Evolutionary conservation across 768 basidiomycete species (phyloP), one percentile per base, ranked within the genome.

Genomic region (Tricholoma hemisulphureum): DNA sequence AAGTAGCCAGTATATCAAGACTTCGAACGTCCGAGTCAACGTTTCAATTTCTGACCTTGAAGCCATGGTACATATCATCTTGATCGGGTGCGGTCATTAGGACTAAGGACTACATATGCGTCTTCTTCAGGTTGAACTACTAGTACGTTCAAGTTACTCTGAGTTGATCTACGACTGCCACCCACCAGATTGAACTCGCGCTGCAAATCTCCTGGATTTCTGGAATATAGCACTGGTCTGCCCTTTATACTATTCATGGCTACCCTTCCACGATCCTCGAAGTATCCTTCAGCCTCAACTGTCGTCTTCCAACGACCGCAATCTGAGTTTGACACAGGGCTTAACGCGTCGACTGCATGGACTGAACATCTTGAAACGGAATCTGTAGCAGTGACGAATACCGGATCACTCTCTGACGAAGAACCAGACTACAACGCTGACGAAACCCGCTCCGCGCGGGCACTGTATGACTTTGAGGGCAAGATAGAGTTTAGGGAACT

Each of bases 281-380:
- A 61, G 43, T 39, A 58, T 34, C 32, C 61, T 34, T 50, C n/a
- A 48, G 18, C 60, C 13, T 58, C 58, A 9, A 61, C 7, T 53
- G 56, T 58, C 8, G 35, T 62, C 10, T 61, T 58, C 39, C 63
- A 56, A 35, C 61, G 65, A 37, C 75, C 75, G 34, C 72, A 72
- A 35, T 77, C 77, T 61, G 83, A 83, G 51, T 91, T 92, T 64
- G 91, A 91, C 67, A 82, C 85, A 1, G 89, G 91, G 3, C 80
- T 92, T 69, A 91, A 92, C 71, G 79, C 87, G 10, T 91, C 91
- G 1, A 71, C 80, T 6, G 91, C 88, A 10, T 93, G 89, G 91
- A 87, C 88, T 21, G 86, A 83, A 57, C 80, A 83, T 63, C 73
- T 82, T 13, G 81, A 80, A 59, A 67, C 67, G 20, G 73, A 63